Base-by-base conservation (phyloP, 306 rosid species). In the Castanea mollissima region DNA sequence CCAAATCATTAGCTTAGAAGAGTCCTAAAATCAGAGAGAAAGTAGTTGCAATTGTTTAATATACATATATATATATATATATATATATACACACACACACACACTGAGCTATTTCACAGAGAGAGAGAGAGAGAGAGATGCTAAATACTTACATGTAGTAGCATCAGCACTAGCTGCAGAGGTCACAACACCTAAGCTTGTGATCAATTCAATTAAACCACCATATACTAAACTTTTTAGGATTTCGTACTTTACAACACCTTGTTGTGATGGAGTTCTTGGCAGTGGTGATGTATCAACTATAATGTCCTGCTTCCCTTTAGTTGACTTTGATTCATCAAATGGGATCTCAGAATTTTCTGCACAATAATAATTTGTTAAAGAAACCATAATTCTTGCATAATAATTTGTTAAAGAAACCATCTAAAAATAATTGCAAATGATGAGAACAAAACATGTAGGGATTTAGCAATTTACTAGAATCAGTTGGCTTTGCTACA, bases 201-300 rank as follows among this genome's bases (percentile, higher is more conserved):
- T 84, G 51, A 94, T 81, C 38, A 87, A 85, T 88, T 94, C 97
- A 56, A 74, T 31, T 71, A 92, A 82, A 81, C n/a, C 97, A 58
- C 97, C 98, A 31, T 92, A 94, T 13, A 94, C 94, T 60, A 91
- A 35, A 73, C 94, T 85, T 81, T 88, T 94, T 35, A 91, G 64
- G 76, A 94, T 77, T 80, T 94, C 97, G 82, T 59, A 81, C 35
- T 62, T n/a, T 32, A 75, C 73, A 12, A 19, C 41, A 73, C 77
- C 79, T 67, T 74, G 49, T 72, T 74, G 58, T 58, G 38, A 60
- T 4, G 55, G 35, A 52, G 29, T 68, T 6, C 4, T 56, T 79
- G 56, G 51, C 23, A 55, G 56, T 20, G 69, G 41, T 41, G 3
- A 21, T 23, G 73, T 0, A 34, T 38, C 46, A 34, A 71, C 71